Evolutionary conservation across 2,329 filamentous ascomycete genomes (phyloP), one percentile per base, ranked within the genome.

Genomic region (Leptographium galeiforme): DNA sequence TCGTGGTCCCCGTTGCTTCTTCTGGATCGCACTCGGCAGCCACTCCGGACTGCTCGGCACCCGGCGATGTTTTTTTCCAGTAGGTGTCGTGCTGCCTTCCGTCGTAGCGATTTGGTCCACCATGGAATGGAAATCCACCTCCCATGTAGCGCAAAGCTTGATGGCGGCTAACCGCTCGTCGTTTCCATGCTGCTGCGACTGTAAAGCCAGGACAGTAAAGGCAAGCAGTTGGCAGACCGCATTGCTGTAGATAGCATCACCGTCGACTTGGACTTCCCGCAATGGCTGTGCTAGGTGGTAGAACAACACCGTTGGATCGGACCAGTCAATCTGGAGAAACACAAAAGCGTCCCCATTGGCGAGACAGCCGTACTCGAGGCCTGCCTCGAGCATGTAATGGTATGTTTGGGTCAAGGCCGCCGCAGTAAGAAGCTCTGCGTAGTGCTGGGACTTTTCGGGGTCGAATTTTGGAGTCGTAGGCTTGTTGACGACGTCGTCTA

Each of bases 341-440:
- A 74, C 66, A 48, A 68, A 68, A 2, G 67, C 64, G 59, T 75
- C 67, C 33, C 69, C 68, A 1, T 68, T 75, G n/a, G 63, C 66
- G 39, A 76, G 53, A 32, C 66, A 63, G 13, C 72, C 66, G 56
- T 72, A 72, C 53, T 71, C 65, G 7, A 74, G 62, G 0, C 74
- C 69, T 16, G 61, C 62, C 51, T 70, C 59, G 11, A 77, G 67
- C 67, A 78, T 78, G 60, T 76, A 75, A 36, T 72, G 66, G 57
- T 72, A 77, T 0, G 66, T 69, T 60, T 77, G 69, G 5, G 70
- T 71, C 39, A 77, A 61, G 13, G 72, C 67, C 32, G 72, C 67
- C 13, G 67, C 64, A 0, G 69, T 33, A 47, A 56, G 48, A 25
- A 50, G 55, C 40, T 56, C 55, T 14, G 52, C 50, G 44, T 48